Evolutionary conservation across 139 green algal species (phyloP).

Genomic region (Micractinium sp.): DNA sequence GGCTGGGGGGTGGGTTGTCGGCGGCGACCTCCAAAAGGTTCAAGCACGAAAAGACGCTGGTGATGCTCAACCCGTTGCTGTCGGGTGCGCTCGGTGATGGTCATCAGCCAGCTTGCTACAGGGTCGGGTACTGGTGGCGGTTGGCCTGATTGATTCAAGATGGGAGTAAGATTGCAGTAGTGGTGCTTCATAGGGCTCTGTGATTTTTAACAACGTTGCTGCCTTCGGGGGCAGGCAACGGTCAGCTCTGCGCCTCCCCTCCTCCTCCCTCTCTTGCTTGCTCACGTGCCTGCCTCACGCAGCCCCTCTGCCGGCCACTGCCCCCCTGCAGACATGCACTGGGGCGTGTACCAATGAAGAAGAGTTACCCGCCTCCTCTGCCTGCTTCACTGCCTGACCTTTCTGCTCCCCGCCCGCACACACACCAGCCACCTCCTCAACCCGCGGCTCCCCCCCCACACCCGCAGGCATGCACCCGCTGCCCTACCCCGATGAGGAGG

Average conservation of each 20-base stretch:
- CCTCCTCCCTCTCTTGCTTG: background rate
- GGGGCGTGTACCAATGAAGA: too few species aligned
- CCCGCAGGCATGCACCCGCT: background rate
- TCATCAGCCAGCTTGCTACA: too few species aligned
- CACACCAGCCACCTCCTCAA: background rate
- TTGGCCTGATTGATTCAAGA: background rate
- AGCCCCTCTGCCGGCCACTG: background rate
- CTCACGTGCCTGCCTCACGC: background rate
- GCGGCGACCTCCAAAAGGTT: constrained; percentile 28
- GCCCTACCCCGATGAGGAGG: background rate
- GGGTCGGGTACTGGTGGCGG: too few species aligned
- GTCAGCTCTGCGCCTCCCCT: background rate
- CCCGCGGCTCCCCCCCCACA: background rate
- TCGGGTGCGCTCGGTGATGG: background rate
- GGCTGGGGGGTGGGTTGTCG: background rate
- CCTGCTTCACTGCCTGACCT: background rate
- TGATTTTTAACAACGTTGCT: too few species aligned
- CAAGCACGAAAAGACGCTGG: constrained; percentile 31
- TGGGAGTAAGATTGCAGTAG: too few species aligned
- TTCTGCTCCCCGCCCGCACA: background rate
- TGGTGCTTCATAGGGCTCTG: too few species aligned
- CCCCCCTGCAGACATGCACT: background rate
- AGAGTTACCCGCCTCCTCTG: too few species aligned
- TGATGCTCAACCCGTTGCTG: constrained; percentile 26
- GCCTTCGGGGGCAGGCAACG: too few species aligned